These are phyloP conservation scores for Penicillium daleae DNA, from an alignment of 495 filamentous ascomycete species.

Conservation along the genomic window DNA sequence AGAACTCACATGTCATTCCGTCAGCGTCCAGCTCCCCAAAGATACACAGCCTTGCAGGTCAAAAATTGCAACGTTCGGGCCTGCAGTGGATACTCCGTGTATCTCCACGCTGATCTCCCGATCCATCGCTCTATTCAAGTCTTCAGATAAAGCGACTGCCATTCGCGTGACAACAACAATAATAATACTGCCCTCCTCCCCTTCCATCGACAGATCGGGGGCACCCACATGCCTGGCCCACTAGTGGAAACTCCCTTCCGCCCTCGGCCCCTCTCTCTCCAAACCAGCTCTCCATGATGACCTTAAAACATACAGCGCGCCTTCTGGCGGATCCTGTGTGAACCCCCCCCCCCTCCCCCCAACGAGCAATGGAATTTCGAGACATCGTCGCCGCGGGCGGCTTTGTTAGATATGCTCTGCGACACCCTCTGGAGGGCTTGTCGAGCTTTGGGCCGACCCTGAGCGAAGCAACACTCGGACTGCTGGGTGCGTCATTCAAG, in stretches of 20 bases:
- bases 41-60: not conserved
- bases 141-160: not conserved
- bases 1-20: not conserved
- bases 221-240: slow-evolving; percentile 31
- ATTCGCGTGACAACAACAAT: not conserved
- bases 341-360: too few relatives aligned
- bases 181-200: not conserved
- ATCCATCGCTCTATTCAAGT: not conserved
- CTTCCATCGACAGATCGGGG: not conserved
- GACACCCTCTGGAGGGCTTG: slow-evolving; percentile 40
- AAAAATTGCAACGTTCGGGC: not conserved
- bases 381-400: slow-evolving; percentile 24
- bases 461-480: slow-evolving; percentile 44
- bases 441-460: slow-evolving; percentile 44
- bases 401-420: slow-evolving; percentile 31
- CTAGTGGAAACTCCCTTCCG: slow-evolving; percentile 28
- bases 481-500: slow-evolving; percentile 48
- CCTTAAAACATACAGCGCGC: not conserved
- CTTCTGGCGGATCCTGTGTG: slow-evolving; percentile 6
- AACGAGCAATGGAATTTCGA: slow-evolving; percentile 20
- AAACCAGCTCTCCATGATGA: not conserved
- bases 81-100: not conserved
- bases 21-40: not conserved
- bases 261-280: not conserved
- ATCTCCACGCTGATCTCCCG: not conserved